A percentile compares a stretch with the other conserved stretches of the same genome.
Evolutionary conservation across 768 basidiomycete species (phyloP).

Genomic region (Suillus plorans): DNA sequence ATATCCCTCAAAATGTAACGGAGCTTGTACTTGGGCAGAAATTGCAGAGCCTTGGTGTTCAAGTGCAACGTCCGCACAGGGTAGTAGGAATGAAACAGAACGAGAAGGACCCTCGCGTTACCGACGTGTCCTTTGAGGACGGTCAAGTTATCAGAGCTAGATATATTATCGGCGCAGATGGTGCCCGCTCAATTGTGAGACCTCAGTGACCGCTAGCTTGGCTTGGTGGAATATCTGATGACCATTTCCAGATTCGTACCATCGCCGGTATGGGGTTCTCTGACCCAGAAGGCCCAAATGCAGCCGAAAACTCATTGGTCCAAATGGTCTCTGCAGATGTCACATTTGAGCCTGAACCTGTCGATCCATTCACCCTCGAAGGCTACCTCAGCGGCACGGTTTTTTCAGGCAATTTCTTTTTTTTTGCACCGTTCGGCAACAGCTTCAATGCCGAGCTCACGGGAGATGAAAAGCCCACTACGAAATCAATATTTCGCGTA

Average conservation of each 20-base stretch:
- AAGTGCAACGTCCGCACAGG: constrained; percentile 37
- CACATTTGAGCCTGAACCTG: constrained; percentile 32
- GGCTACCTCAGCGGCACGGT: constrained; percentile 20
- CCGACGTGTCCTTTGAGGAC: constrained; percentile 45
- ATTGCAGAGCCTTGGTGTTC: constrained; percentile 33
- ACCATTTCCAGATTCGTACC: constrained; percentile 39
- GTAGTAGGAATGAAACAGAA: constrained; percentile 37
- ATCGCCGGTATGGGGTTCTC: constrained; percentile 41
- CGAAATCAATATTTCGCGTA: constrained; percentile 33
- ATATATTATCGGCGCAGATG: constrained; percentile 54
- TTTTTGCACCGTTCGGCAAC: constrained; percentile 32
- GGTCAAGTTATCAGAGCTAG: constrained; percentile 42
- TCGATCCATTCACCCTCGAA: not conserved
- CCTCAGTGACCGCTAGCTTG: not conserved
- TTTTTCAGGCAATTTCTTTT: constrained; percentile 28
- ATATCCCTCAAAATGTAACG: constrained; percentile 44
- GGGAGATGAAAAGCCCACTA: not conserved
- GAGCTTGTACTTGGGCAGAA: constrained; percentile 40
- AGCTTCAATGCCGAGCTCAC: not conserved
- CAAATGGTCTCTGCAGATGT: constrained; percentile 51
- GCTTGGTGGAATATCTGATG: not conserved
- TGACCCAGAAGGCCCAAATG: constrained; percentile 38
- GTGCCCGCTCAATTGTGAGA: constrained; percentile 44
- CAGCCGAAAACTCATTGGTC: constrained; percentile 21
- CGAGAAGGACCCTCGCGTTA: constrained; percentile 25